A percentile compares a stretch with the other conserved stretches of the same genome.
Evolutionary conservation across 2,329 filamentous ascomycete species (phyloP).

Genomic region (Colletotrichum higginsianum): DNA sequence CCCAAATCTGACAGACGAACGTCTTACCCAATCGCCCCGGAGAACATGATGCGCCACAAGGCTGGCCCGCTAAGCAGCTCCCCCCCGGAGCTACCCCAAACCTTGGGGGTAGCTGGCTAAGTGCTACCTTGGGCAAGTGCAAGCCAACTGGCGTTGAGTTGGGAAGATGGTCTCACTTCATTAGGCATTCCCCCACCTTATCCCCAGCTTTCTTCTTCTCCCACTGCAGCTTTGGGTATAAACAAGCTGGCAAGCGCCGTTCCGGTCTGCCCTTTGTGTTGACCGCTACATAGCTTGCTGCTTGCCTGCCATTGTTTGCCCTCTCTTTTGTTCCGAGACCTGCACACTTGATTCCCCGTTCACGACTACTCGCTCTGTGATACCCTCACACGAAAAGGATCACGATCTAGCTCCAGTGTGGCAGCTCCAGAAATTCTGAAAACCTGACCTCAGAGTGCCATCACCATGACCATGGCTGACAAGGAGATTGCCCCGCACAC

Average conservation of each 20-base stretch:
- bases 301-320: slow-evolving; percentile 33
- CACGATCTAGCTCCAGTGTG: background rate
- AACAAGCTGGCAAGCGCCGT: slow-evolving; percentile 38
- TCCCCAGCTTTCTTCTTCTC: slow-evolving; percentile 36
- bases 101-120: slow-evolving; percentile 34
- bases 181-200: slow-evolving; percentile 40
- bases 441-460: slow-evolving; percentile 12
- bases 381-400: slow-evolving; percentile 16
- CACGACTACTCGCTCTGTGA: slow-evolving; percentile 12
- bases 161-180: slow-evolving; percentile 37
- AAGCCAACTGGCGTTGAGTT: slow-evolving; percentile 34
- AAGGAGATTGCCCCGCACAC: slow-evolving; percentile 42
- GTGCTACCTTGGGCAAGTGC: slow-evolving; percentile 26
- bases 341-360: slow-evolving; percentile 9
- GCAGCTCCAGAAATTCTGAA: slow-evolving; percentile 9
- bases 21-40: slow-evolving; percentile 5
- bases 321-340: slow-evolving; percentile 21
- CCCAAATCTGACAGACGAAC: slow-evolving; percentile 9
- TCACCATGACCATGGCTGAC: slow-evolving; percentile 39
- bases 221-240: slow-evolving; percentile 28
- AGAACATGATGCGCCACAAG: slow-evolving; percentile 32
- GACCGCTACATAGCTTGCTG: slow-evolving; percentile 23
- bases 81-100: slow-evolving; percentile 32
- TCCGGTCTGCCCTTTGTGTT: slow-evolving; percentile 24
- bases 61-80: slow-evolving; percentile 26